These are phyloP conservation scores for Aphanocladium album DNA, from an alignment of 2,329 filamentous ascomycete species.

Conservation along the genomic window DNA sequence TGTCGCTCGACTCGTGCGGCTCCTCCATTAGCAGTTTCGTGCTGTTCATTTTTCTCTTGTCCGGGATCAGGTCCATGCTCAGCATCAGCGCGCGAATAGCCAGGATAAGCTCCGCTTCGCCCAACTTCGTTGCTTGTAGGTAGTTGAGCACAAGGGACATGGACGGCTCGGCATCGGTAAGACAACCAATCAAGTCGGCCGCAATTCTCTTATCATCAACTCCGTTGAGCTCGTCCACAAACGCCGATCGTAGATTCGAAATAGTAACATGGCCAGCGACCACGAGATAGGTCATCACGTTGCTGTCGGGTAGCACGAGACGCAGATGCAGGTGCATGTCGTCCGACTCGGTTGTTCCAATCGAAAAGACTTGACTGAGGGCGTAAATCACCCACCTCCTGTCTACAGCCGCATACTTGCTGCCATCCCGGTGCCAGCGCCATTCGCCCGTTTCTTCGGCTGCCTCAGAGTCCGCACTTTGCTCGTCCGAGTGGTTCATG, in stretches of 20 bases:
- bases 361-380: conserved; percentile 57
- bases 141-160: conserved; percentile 63
- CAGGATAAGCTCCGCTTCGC: conserved; percentile 60
- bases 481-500: conserved; percentile 22
- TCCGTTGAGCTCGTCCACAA: conserved; percentile 43
- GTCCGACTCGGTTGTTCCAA: conserved; percentile 40
- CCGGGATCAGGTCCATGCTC: conserved; percentile 58
- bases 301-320: conserved; percentile 44
- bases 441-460: conserved; percentile 35
- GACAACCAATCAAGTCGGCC: conserved; percentile 56
- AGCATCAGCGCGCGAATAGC: conserved; percentile 63
- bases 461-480: conserved; percentile 18
- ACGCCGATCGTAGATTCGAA: conserved; percentile 54
- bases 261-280: conserved; percentile 56
- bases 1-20: conserved; percentile 24
- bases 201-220: conserved; percentile 44
- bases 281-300: conserved; percentile 53
- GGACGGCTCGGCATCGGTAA: conserved; percentile 62
- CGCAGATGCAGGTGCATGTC: conserved; percentile 27
- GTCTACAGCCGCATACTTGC: conserved; percentile 52
- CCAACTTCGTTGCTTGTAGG: conserved; percentile 60
- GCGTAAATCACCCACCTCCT: conserved; percentile 60
- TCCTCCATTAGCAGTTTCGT: conserved; percentile 29
- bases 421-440: conserved; percentile 41
- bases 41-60: conserved; percentile 28